These are phyloP conservation scores for Cadophora luteo-olivacea DNA, from an alignment of 2,329 filamentous ascomycete genomes.

Conservation along the genomic window DNA sequence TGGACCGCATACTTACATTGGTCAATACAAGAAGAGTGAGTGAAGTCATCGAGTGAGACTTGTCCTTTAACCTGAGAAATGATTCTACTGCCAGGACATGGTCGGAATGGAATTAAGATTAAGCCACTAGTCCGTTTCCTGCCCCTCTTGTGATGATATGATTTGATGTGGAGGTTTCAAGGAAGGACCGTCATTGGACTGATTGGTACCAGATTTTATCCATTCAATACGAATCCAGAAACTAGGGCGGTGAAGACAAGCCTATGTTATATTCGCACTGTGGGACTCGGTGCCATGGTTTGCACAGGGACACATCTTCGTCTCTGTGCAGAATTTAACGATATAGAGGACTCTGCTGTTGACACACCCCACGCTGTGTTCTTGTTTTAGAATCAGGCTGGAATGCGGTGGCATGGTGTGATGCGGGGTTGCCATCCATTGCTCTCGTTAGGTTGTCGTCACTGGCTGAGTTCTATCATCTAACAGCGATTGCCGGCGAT, in stretches of 20 bases:
- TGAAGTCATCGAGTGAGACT: not conserved
- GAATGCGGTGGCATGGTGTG: not conserved
- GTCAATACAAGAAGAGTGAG: not conserved
- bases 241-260: not conserved
- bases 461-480: constrained; percentile 1
- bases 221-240: not conserved
- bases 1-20: not conserved
- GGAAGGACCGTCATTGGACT: not conserved
- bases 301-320: not conserved
- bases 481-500: not conserved
- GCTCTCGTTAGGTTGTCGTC: not conserved
- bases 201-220: not conserved
- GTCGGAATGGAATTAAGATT: not conserved
- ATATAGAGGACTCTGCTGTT: not conserved
- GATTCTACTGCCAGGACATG: not conserved
- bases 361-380: not conserved
- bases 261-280: not conserved
- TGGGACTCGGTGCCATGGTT: not conserved
- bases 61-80: not conserved
- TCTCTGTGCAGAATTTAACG: not conserved
- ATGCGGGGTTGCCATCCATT: not conserved
- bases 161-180: not conserved
- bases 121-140: not conserved
- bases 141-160: not conserved
- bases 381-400: not conserved